Evolutionary conservation across 768 basidiomycete genomes (phyloP).

Genomic region (Tricholomella constricta): DNA sequence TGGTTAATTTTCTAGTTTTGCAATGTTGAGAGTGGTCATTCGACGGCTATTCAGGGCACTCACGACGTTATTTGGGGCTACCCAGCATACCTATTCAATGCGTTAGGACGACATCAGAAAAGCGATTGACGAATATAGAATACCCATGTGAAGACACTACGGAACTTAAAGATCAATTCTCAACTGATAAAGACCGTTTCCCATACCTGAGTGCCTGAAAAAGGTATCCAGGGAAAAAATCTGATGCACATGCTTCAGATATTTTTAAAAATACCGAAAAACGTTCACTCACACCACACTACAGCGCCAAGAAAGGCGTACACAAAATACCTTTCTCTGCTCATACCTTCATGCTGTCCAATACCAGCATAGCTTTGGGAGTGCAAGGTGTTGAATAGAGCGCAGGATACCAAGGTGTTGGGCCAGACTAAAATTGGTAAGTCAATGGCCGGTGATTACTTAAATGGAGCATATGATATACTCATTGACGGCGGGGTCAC

Average conservation of each 20-base stretch:
- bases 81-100: slow-evolving; percentile 59
- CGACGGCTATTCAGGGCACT: slow-evolving; percentile 21
- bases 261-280: background rate
- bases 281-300: slow-evolving; percentile 43
- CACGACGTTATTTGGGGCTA: slow-evolving; percentile 58
- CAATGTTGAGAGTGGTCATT: background rate
- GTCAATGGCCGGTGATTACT: background rate
- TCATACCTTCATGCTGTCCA: slow-evolving; percentile 53
- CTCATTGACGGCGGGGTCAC: slow-evolving; percentile 69
- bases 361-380: slow-evolving; percentile 58
- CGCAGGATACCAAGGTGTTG: slow-evolving; percentile 66
- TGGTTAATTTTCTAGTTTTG: slow-evolving; percentile 51
- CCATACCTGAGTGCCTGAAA: slow-evolving; percentile 57
- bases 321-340: slow-evolving; percentile 60
- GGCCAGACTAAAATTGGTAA: slow-evolving; percentile 59
- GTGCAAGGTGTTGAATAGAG: slow-evolving; percentile 76
- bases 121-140: background rate
- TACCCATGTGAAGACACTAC: slow-evolving; percentile 54
- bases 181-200: background rate
- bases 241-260: slow-evolving; percentile 24
- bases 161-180: background rate
- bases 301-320: slow-evolving; percentile 51
- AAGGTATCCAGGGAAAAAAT: slow-evolving; percentile 65
- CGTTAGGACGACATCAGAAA: slow-evolving; percentile 12
- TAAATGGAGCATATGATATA: no score